Percentiles rank a stretch among this genome's conserved stretches.
phyloP scores from a whole-genome alignment of 768 basidiomycete genomes.

The Russula earlei region DNA sequence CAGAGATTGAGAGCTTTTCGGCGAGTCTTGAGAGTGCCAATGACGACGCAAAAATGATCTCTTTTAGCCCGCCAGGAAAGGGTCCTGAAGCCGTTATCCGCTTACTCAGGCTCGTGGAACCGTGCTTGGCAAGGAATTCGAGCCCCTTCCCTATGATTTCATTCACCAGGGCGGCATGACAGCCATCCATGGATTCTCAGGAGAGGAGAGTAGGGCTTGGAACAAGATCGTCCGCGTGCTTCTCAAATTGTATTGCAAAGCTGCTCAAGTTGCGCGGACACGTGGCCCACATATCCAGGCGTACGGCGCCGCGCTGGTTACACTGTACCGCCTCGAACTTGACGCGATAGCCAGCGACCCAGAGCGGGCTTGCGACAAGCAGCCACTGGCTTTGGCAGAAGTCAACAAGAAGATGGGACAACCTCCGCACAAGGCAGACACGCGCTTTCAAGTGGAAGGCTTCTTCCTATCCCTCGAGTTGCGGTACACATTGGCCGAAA shows the following conservation, averaged over 20 bases:
- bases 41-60: conserved; percentile 17
- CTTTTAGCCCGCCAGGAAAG: neutral
- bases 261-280: conserved; percentile 22
- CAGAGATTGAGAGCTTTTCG: conserved; percentile 11
- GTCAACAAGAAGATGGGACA: conserved; percentile 28
- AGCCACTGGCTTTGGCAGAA: conserved; percentile 23
- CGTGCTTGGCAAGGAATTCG: conserved; percentile 8
- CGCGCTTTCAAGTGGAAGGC: conserved; percentile 29
- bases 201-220: conserved; percentile 24
- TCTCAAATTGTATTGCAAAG: conserved; percentile 22
- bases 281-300: conserved; percentile 28
- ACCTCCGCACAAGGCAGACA: conserved; percentile 29
- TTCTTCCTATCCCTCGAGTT: conserved; percentile 29
- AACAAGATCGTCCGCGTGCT: conserved; percentile 18
- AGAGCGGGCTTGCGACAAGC: conserved; percentile 18
- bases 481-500: conserved; percentile 26
- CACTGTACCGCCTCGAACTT: conserved; percentile 27
- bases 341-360: conserved; percentile 19
- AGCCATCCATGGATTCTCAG: conserved; percentile 18
- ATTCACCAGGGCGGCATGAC: conserved; percentile 16
- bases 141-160: conserved; percentile 14
- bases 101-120: neutral
- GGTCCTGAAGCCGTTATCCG: neutral
- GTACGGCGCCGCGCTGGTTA: conserved; percentile 28
- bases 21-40: conserved; percentile 3